Percentiles rank a stretch among this genome's conserved stretches.
Evolutionary conservation across 371 early-diverging fungal genomes (phyloP).

Genomic region (Dinochytrium kinnereticum): DNA sequence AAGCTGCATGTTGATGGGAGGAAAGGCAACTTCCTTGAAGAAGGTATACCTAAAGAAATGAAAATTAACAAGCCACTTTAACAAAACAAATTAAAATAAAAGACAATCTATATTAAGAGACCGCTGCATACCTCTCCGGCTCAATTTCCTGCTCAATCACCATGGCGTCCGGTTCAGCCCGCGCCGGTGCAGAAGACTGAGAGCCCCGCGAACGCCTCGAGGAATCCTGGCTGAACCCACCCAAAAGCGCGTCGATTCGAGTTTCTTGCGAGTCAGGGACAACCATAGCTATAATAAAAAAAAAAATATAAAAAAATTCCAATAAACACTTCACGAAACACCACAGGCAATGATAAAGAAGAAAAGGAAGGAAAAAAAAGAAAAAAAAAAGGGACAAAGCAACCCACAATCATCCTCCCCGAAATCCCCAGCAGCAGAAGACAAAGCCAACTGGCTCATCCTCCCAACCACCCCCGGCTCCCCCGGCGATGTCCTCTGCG

Average conservation of each 20-base stretch:
- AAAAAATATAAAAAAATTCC: neutral
- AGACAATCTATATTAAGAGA: neutral
- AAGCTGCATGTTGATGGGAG: constrained; percentile 27
- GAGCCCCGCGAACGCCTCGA: neutral
- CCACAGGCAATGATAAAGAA: neutral
- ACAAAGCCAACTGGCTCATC: neutral
- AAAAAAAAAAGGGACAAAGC: neutral
- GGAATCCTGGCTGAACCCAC: neutral
- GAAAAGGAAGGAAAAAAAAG: neutral
- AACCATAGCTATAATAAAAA: neutral
- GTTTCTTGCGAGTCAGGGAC: neutral
- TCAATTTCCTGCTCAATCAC: neutral
- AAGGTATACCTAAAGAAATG: constrained; percentile 21
- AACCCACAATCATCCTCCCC: constrained; percentile 4
- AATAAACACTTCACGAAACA: neutral
- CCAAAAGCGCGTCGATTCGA: neutral
- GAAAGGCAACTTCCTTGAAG: constrained; percentile 19
- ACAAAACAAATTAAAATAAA: neutral
- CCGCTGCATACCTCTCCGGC: neutral
- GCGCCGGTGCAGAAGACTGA: neutral
- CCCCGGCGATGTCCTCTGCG: neutral
- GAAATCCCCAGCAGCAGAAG: neutral
- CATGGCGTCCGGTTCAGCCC: neutral
- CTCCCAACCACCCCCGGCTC: constrained; percentile 3
- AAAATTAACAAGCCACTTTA: neutral